Conservation (phyloP, 371 early-diverging fungal genomes). For the Ecytonucleospora hepatopenaei region DNA sequence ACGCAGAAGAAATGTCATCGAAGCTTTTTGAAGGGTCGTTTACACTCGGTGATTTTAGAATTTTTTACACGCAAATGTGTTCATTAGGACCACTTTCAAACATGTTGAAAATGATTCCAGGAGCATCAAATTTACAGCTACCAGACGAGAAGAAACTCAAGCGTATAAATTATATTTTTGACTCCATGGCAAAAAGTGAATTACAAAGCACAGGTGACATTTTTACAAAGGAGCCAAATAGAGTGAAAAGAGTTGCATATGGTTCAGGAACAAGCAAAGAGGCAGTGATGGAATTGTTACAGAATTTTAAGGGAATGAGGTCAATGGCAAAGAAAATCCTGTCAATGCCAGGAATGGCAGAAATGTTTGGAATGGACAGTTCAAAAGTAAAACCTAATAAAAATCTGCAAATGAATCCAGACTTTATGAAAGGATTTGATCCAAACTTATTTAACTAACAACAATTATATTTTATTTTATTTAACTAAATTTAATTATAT, state of each 20-base stretch:
- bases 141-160: constrained; percentile 61
- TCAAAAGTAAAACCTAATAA: background rate
- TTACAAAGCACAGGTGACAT: constrained; percentile 74
- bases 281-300: constrained; percentile 71
- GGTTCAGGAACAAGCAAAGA: constrained; percentile 73
- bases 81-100: constrained; percentile 82
- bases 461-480: background rate
- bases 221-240: constrained; percentile 66
- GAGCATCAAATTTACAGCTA: constrained; percentile 72
- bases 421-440: too few species aligned
- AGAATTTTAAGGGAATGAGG: constrained; percentile 68
- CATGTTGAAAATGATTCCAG: constrained; percentile 91
- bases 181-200: constrained; percentile 84
- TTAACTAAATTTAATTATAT: background rate
- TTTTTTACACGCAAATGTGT: constrained; percentile 79
- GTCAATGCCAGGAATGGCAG: constrained; percentile 41
- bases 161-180: constrained; percentile 80
- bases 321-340: constrained; percentile 87
- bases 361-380: constrained; percentile 5
- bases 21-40: constrained; percentile 69
- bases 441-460: too few species aligned
- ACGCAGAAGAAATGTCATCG: constrained; percentile 75
- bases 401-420: too few species aligned
- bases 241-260: constrained; percentile 72
- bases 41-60: constrained; percentile 88